Conservation (phyloP, 495 filamentous ascomycete genomes). For the Rusavskia elegans region DNA sequence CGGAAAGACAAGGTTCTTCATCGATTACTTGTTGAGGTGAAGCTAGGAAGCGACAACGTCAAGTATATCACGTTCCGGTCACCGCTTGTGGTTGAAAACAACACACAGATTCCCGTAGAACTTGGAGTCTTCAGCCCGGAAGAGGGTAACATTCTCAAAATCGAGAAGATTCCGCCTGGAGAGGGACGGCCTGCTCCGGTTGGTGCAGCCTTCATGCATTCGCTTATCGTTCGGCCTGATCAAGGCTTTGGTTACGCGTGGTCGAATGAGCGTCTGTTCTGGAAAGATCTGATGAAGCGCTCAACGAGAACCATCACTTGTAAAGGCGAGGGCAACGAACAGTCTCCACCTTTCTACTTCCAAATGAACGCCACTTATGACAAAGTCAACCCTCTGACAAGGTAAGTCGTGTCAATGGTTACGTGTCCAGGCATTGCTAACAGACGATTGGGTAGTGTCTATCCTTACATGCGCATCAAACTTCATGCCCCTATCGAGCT, state of each 20-base stretch:
- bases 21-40: slow-evolving; percentile 81
- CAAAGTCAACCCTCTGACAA: slow-evolving; percentile 63
- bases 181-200: slow-evolving; percentile 84
- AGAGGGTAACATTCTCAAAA: slow-evolving; percentile 84
- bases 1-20: slow-evolving; percentile 74
- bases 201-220: slow-evolving; percentile 81
- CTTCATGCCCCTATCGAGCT: slow-evolving; percentile 84
- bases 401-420: slow-evolving; percentile 20
- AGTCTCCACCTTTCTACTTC: slow-evolving; percentile 81
- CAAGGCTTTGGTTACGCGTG: slow-evolving; percentile 93
- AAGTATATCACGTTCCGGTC: slow-evolving; percentile 96
- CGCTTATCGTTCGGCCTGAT: slow-evolving; percentile 79
- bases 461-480: slow-evolving; percentile 87
- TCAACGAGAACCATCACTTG: slow-evolving; percentile 78
- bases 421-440: slow-evolving; percentile 12
- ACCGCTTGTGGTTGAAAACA: slow-evolving; percentile 91
- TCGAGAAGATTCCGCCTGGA: slow-evolving; percentile 91
- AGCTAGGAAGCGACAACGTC: slow-evolving; percentile 77
- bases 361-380: slow-evolving; percentile 78
- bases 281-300: slow-evolving; percentile 74
- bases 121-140: slow-evolving; percentile 81
- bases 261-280: slow-evolving; percentile 77
- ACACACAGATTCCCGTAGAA: slow-evolving; percentile 91
- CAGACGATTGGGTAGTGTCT: slow-evolving; percentile 33
- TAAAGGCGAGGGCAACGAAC: slow-evolving; percentile 62